Conservation (phyloP, 2,329 filamentous ascomycete genomes). For the Diplodia intermedia region DNA sequence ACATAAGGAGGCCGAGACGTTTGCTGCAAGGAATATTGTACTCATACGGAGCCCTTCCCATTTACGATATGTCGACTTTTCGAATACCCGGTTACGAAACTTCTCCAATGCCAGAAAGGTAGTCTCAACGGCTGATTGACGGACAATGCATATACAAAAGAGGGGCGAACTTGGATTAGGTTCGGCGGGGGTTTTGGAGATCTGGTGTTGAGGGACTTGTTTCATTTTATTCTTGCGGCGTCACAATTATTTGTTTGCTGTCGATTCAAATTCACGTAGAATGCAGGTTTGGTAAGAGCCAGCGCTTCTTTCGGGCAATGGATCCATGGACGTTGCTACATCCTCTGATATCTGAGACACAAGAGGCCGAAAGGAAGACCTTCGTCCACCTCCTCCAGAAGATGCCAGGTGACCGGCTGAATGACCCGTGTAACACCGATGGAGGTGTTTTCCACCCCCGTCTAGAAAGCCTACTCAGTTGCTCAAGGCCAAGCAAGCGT, state of each 20-base stretch:
- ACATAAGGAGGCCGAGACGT: neutral
- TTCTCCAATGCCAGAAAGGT: neutral
- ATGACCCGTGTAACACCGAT: slow-evolving; percentile 9
- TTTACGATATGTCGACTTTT: slow-evolving; percentile 2
- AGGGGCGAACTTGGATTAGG: neutral
- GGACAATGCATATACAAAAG: slow-evolving; percentile 16
- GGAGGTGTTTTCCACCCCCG: neutral
- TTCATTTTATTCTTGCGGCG: neutral
- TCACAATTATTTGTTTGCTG: neutral
- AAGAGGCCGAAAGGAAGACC: neutral
- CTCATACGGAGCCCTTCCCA: neutral
- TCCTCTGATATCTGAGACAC: neutral
- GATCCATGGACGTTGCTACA: neutral
- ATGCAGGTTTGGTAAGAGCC: neutral
- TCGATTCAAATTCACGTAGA: neutral
- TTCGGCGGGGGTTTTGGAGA: neutral
- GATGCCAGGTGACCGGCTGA: slow-evolving; percentile 2
- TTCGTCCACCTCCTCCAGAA: slow-evolving; percentile 1
- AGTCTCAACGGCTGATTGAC: slow-evolving; percentile 8
- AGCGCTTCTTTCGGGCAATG: neutral
- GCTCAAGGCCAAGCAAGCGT: slow-evolving; percentile 57
- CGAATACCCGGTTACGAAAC: slow-evolving; percentile 17
- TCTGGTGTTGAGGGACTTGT: neutral
- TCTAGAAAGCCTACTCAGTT: slow-evolving; percentile 33
- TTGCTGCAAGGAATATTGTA: neutral